phyloP scores from a whole-genome alignment of 1,284 basidiomycete species.

The Fomitopsis palustris region DNA sequence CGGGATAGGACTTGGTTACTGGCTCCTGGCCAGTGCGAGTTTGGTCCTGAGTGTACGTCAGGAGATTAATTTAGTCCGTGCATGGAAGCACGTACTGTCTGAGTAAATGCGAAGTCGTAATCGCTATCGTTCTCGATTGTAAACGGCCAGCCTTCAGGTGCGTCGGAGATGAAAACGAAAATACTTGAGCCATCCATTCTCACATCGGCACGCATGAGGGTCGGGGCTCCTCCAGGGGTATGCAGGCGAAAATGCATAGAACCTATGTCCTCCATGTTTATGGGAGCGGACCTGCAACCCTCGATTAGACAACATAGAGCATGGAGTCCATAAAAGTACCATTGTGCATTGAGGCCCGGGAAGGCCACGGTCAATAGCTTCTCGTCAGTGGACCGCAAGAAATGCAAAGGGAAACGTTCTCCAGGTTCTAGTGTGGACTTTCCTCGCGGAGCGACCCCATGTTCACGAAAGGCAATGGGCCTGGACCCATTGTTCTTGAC shows the following conservation, averaged over 20 bases:
- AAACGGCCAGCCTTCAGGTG: constrained; percentile 85
- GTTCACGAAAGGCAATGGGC: constrained; percentile 81
- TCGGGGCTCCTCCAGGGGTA: constrained; percentile 39
- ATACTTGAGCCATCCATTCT: constrained; percentile 88
- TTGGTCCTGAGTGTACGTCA: constrained; percentile 41
- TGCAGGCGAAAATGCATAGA: constrained; percentile 75
- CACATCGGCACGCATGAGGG: constrained; percentile 81
- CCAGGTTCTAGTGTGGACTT: constrained; percentile 66
- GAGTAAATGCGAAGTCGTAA: constrained; percentile 68
- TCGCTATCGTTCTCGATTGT: constrained; percentile 89
- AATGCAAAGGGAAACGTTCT: constrained; percentile 69
- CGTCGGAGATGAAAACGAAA: constrained; percentile 74
- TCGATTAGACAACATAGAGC: neutral
- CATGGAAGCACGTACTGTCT: constrained; percentile 52
- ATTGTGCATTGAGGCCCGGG: constrained; percentile 81
- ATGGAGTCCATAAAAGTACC: constrained; percentile 44
- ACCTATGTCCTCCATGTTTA: constrained; percentile 93
- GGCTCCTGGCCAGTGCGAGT: constrained; percentile 37
- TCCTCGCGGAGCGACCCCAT: constrained; percentile 70
- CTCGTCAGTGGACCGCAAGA: constrained; percentile 63
- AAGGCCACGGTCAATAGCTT: constrained; percentile 83
- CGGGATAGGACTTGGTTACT: constrained; percentile 32
- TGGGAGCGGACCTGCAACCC: constrained; percentile 77
- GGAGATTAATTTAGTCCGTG: neutral
- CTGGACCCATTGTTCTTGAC: constrained; percentile 80